Base-by-base conservation (phyloP, 2,329 filamentous ascomycete genomes). In the Stachybotrys echinatus region DNA sequence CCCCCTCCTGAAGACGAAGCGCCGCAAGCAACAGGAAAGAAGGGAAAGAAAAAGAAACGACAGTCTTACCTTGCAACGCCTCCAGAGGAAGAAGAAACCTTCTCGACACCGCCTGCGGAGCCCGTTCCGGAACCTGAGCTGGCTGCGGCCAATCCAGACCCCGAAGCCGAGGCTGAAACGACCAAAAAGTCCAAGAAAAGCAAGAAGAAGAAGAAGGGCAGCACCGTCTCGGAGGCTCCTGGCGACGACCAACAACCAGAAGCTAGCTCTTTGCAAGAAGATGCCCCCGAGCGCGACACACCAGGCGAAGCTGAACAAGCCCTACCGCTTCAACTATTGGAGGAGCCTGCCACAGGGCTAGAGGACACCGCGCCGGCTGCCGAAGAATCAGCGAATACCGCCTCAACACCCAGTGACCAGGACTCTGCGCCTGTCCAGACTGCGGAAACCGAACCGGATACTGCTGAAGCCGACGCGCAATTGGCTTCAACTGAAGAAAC, bases 181-280 rank as follows among this genome's bases (percentile, higher is more conserved):
- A 23, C 47, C 3, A 62, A 58, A 47, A 59, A 55, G 54, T 57
- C 51, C 49, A 73, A 60, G 57, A 73, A 71, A 51, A 68, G 68
- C 18, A 74, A 68, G 65, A 74, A 59, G 3, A 63, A 62, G 49
- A 56, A 62, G 40, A 57, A 53, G 34, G 38, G 38, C 19, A 40
- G 38, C 38, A 10, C 8, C 8, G 17, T n/a, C 19, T n/a, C 18
- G 38, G 38, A 40, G 12, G 38, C 38, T 5, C 10, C 27, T 14
- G 27, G 14, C 10, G 14, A 14, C 27, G 10, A 34, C 10, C 27
- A 34, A 14, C 27, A 45, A 19, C 7, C 21, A 21, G 42, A 45
- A 7, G 21, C 42, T 23, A n/a, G 23, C 20, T n/a, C 42, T 4
- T n/a, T 5, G 10, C 42, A n/a, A 14, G 42, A 45, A 20, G n/a